Base-by-base conservation (phyloP, 768 basidiomycete species). In the Russula sp. region DNA sequence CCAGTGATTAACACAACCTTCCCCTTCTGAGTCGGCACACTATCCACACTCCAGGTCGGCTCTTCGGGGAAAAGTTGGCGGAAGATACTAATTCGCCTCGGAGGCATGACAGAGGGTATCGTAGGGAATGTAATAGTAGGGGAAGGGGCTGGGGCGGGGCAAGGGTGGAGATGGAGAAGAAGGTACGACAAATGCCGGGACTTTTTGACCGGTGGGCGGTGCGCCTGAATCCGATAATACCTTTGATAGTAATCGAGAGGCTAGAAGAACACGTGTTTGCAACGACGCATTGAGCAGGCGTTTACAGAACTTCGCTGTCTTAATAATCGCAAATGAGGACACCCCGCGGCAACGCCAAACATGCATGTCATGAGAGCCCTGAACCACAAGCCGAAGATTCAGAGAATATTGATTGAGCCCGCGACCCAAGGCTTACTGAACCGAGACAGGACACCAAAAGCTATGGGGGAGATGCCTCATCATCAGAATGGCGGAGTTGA, bases 1-100 rank as follows among this genome's bases (percentile, higher is more conserved):
- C 67, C 67, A 30, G 67, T 68, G 18, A 68, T 30, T 1, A 68
- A 34, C 11, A 54, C 38, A 11, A 52, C 34, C 28, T 66, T 68
- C 0, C 67, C 67, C 16, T 57, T 46, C 50, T 66, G 67, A n/a
- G 66, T 61, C 3, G 64, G 64, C 5, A 68, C 42, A 49, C 53
- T 44, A 16, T 52, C 40, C 22, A 61, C 65, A 34, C 52, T 57
- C 59, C 64, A 68, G 3, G 18, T 55, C 20, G 67, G 65, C 18
- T 56, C 55, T 1, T 61, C 54, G 2, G 67, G 65, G 26, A 68
- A 57, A 0, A 59, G 16, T n/a, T 68, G 54, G 20, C 50, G 24
- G 49, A 58, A 9, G 7, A 63, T 13, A 7, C 62, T 28, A 8
- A 59, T 38, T 5, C 58, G 58, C 9, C 14, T 32, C 30, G 6